Base-by-base conservation (phyloP, 2,329 filamentous ascomycete genomes). In the Metarhizium album region DNA sequence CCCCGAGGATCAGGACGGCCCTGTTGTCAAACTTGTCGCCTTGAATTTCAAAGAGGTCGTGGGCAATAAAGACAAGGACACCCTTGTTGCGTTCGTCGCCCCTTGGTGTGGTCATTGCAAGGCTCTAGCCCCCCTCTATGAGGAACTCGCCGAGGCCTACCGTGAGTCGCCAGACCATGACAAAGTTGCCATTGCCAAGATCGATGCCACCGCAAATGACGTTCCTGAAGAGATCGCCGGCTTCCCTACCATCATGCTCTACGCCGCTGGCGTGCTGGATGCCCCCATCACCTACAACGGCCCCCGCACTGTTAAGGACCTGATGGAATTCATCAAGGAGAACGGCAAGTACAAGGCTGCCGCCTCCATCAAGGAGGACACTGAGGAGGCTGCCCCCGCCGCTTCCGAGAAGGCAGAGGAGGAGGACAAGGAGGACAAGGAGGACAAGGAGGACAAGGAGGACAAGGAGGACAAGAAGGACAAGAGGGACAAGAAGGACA, bases 101-200 rank as follows among this genome's bases (percentile, higher is more conserved):
- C 93, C 93, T 57, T 98, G 93, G 93, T 98, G 93, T 70, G 93
- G 93, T 62, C 93, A 98, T 82, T 98, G 93, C 88, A 97, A 97
- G 82, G 90, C 83, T 70, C 85, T 98, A 55, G 91, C 93, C 52
- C 93, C 93, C 63, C 85, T 95, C 71, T 98, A 96, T 71, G 93
- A 98, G 57, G 88, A 96, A 70, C 86, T 98, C 53, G 93, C 81
- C 51, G 70, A 77, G 53, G 76, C 82, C 53, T 96, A 89, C 74
- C 76, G 82, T 80, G 70, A 82, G 82, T 76, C 85, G 75, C 84
- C 87, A 60, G 86, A 83, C 72, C 86, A 87, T 70, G 78, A 83
- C 74, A 84, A 89, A 73, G 87, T 98, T 53, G 77, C 93, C 62
- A 87, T 98, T 66, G 93, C 90, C 72, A 98, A 98, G 85, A 85